Evolutionary conservation across 2,329 filamentous ascomycete species (phyloP).

Genomic region (Plectosphaerella sp.): DNA sequence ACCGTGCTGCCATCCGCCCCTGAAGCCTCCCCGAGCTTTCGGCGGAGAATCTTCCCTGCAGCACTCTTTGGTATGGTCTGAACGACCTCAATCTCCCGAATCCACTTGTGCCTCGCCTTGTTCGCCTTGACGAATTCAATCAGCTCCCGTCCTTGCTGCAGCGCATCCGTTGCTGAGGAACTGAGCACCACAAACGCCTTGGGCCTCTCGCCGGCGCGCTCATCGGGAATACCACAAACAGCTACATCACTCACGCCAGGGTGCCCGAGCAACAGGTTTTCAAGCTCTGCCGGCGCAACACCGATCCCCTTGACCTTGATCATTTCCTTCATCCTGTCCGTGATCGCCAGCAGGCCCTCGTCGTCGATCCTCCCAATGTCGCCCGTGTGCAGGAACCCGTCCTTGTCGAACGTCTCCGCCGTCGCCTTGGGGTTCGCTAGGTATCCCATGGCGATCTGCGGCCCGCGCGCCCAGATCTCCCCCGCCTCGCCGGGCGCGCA

Average conservation of each 20-base stretch:
- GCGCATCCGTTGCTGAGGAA: conserved; percentile 11
- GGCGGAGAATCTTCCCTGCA: conserved; percentile 56
- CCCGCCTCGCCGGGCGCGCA: conserved; percentile 46
- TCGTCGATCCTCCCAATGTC: conserved; percentile 51
- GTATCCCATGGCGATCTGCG: conserved; percentile 46
- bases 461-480: conserved; percentile 40
- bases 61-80: conserved; percentile 56
- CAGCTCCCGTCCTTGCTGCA: conserved; percentile 32
- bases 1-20: not conserved
- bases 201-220: conserved; percentile 51
- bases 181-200: conserved; percentile 53
- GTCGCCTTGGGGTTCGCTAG: conserved; percentile 37
- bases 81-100: conserved; percentile 47
- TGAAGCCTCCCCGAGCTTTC: conserved; percentile 38
- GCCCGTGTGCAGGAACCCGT: conserved; percentile 56
- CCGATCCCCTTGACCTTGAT: conserved; percentile 63
- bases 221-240: conserved; percentile 47
- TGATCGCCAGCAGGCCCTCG: conserved; percentile 52
- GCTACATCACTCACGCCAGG: conserved; percentile 51
- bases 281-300: conserved; percentile 59
- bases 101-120: conserved; percentile 51
- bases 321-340: conserved; percentile 63
- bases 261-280: conserved; percentile 57
- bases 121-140: conserved; percentile 46
- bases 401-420: conserved; percentile 43